Evolutionary conservation across 2,329 filamentous ascomycete species (phyloP), one percentile per base, ranked within the genome.

Genomic region (Penicillium decumbens): DNA sequence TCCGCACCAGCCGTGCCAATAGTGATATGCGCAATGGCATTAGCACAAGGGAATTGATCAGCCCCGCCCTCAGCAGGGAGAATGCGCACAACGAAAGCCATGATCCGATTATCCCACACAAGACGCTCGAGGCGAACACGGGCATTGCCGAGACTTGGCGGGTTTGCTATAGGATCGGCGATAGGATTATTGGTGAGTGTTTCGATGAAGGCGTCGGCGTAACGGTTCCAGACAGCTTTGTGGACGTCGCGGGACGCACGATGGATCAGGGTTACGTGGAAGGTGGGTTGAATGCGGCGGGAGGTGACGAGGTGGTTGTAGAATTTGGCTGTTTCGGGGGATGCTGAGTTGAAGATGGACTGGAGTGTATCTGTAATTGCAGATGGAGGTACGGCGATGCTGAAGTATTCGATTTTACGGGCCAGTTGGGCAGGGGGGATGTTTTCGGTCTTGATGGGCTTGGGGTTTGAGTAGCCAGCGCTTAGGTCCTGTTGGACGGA

Each of bases 181-280:
- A 64, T 35, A 45, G 63, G 53, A 25, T 63, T 60, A 13, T 55
- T 47, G 49, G 58, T 60, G 49, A 73, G 60, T 3, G 65, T 62
- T 15, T 64, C 55, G 20, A 70, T 65, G 59, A 88, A 82, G 1
- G 88, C 70, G n/a, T 78, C 72, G 4, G 66, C 68, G 59, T 96
- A 92, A 47, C 77, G 80, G 46, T 85, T 73, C 93, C 93, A 98
- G 46, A 92, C 75, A 7, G 85, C 80, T 0, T 84, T 79, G 55
- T 84, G 71, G 27, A 84, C 72, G 35, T 76, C 75, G 8, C 81
- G 74, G 2, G 75, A 76, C 9, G 85, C 83, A 41, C 85, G 84
- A 70, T 98, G 93, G 68, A 96, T 89, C 33, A 98, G 80, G 0
- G 93, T 98, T 50, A 98, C 88, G 67, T 98, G 93, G 68, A 97